phyloP scores from a whole-genome alignment of 805 yeast species.

The Metschnikowia drakensbergensis region DNA sequence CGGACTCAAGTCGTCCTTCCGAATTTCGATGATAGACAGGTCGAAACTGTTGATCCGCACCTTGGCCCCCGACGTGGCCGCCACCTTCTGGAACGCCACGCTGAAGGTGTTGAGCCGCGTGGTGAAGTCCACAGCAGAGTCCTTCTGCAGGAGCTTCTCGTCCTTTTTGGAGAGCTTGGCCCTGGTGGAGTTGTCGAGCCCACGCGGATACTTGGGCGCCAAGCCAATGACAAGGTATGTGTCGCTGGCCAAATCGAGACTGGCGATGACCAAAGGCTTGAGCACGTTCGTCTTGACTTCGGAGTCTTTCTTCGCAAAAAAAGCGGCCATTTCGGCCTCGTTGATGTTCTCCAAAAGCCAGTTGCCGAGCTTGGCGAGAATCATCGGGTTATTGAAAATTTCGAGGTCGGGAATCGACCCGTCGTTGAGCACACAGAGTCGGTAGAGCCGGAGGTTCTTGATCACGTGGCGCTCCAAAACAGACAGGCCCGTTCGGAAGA shows the following conservation, averaged over 20 bases:
- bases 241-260: slow-evolving; percentile 66
- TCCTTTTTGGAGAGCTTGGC: slow-evolving; percentile 22
- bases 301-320: slow-evolving; percentile 29
- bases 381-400: slow-evolving; percentile 80
- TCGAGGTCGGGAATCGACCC: slow-evolving; percentile 69
- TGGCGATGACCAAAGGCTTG: slow-evolving; percentile 81
- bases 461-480: slow-evolving; percentile 77
- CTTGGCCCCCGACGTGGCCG: slow-evolving; percentile 78
- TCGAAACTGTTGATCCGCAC: slow-evolving; percentile 93
- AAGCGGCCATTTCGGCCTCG: slow-evolving; percentile 53
- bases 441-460: slow-evolving; percentile 72
- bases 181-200: slow-evolving; percentile 33
- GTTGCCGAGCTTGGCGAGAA: slow-evolving; percentile 75
- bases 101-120: slow-evolving; percentile 76
- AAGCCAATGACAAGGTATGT: slow-evolving; percentile 86
- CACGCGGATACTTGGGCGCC: slow-evolving; percentile 72
- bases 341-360: slow-evolving; percentile 92
- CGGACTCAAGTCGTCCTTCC: slow-evolving; percentile 82
- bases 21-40: slow-evolving; percentile 85
- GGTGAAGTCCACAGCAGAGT: slow-evolving; percentile 30
- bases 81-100: slow-evolving; percentile 85
- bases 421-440: slow-evolving; percentile 85
- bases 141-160: slow-evolving; percentile 6
- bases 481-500: slow-evolving; percentile 87
- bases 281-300: slow-evolving; percentile 29